phyloP scores from a whole-genome alignment of 371 early-diverging fungal genomes.

The Nematocida sp. region DNA sequence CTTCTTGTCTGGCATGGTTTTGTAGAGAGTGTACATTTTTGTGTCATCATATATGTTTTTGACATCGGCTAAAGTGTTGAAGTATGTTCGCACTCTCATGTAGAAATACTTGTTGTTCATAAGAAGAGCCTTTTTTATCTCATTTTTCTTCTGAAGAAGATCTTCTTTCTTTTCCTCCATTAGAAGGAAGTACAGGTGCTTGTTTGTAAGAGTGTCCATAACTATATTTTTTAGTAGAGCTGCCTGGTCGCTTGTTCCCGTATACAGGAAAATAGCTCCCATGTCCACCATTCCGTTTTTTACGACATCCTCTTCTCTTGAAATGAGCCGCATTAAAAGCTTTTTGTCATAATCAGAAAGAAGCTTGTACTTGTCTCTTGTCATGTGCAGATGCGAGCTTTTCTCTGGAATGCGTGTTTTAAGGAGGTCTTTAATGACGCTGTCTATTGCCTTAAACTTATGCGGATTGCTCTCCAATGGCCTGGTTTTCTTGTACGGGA shows the following conservation, averaged over 20 bases:
- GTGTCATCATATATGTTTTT: background rate
- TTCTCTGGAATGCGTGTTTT: too few species aligned
- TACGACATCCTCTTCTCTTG: background rate
- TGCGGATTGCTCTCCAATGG: too few species aligned
- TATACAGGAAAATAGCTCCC: background rate
- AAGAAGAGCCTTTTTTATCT: background rate
- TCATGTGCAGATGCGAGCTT: too few species aligned
- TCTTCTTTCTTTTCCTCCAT: background rate
- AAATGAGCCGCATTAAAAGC: background rate
- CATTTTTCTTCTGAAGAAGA: background rate
- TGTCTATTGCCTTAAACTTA: too few species aligned
- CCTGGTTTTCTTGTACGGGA: too few species aligned
- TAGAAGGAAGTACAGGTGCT: background rate
- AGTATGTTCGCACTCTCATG: background rate
- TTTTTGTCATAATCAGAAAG: background rate
- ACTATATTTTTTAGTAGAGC: background rate
- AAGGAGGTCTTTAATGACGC: too few species aligned
- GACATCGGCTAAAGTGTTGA: background rate
- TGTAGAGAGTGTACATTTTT: background rate
- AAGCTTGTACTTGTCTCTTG: background rate
- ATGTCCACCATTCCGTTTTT: background rate
- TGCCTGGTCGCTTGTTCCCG: background rate
- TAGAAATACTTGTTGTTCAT: background rate
- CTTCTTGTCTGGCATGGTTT: background rate
- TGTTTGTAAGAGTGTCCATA: background rate